Base-by-base conservation (phyloP, 148 eudicot species). In the Vaccinium vitisidaea region DNA sequence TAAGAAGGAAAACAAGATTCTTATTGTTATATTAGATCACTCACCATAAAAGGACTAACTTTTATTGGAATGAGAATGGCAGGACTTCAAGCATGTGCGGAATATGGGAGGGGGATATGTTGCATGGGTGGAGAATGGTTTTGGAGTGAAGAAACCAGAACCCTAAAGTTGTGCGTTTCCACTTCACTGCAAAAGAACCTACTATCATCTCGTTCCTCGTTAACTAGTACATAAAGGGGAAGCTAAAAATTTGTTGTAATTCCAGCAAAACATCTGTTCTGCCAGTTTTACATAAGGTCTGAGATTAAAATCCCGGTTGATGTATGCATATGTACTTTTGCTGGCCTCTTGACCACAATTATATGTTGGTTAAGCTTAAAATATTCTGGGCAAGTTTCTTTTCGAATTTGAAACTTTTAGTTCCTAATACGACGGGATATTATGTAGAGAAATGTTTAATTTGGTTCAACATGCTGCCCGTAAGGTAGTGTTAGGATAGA, bases 51-150 rank as follows among this genome's bases (percentile, higher is more conserved):
- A 46, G 21, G 14, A 75, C 50, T 39, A 18, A 75, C 50, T 75
- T 76, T 30, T 55, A 25, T 23, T 32, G 2, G 8, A 56, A 79
- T 69, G 61, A 27, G n/a, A 13, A 84, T 75, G 77, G 80, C 85
- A 93, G 96, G 91, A 85, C 54, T 92, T 90, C 89, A 91, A 88
- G 89, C 82, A 89, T 46, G 92, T 90, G 49, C 80, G 77, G 84
- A 91, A 93, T 89, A 92, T 93, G 96, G 92, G 86, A 88, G 93
- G 94, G 1, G 96, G 96, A 10, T 93, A 92, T 74, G 80, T 82
- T 70, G 93, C 91, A 0, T 93, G 96, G 96, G 76, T 82, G 77
- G 87, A 92, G 83, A 89, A 88, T 61, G 90, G 89, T 6, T 80
- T 90, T 10, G 81, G 89, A 19, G 85, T 84, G 56, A 89, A 84